Evolutionary conservation across 768 basidiomycete species (phyloP).

Genomic region (Epithele typhae): DNA sequence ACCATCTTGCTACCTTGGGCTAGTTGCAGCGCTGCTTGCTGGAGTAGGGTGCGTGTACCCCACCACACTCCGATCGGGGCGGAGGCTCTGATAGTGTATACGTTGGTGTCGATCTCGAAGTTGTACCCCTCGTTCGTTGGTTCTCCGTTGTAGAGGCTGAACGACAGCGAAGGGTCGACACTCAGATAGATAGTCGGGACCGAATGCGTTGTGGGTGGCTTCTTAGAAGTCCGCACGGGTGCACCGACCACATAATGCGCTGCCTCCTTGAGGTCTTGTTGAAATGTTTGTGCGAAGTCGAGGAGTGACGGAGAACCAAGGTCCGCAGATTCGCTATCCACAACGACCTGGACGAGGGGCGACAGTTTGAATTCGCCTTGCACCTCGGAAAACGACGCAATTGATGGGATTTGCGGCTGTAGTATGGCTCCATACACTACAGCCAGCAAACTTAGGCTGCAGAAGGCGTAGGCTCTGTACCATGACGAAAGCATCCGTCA

Average conservation of each 20-base stretch:
- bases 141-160: conserved; percentile 33
- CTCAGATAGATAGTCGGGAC: conserved; percentile 28
- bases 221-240: conserved; percentile 6
- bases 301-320: conserved; percentile 28
- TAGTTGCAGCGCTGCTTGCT: conserved; percentile 32
- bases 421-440: too few species aligned
- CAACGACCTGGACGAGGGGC: conserved; percentile 29
- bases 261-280: conserved; percentile 28
- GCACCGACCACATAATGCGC: conserved; percentile 27
- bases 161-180: conserved; percentile 22
- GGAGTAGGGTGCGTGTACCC: conserved; percentile 41
- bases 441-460: too few species aligned
- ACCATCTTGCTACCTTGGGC: conserved; percentile 14
- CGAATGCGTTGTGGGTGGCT: conserved; percentile 12
- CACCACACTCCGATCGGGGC: conserved; percentile 37
- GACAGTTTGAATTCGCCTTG: conserved; percentile 27
- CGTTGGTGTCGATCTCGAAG: conserved; percentile 26
- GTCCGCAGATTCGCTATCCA: conserved; percentile 28
- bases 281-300: conserved; percentile 35
- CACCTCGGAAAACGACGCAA: conserved; percentile 28
- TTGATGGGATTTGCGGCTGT: conserved; percentile 34
- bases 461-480: too few species aligned
- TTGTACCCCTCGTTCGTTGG: conserved; percentile 37
- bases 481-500: too few species aligned
- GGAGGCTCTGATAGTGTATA: conserved; percentile 30